Evolutionary conservation across 2,329 filamentous ascomycete genomes (phyloP).

Genomic region (Cladosporium sp.): DNA sequence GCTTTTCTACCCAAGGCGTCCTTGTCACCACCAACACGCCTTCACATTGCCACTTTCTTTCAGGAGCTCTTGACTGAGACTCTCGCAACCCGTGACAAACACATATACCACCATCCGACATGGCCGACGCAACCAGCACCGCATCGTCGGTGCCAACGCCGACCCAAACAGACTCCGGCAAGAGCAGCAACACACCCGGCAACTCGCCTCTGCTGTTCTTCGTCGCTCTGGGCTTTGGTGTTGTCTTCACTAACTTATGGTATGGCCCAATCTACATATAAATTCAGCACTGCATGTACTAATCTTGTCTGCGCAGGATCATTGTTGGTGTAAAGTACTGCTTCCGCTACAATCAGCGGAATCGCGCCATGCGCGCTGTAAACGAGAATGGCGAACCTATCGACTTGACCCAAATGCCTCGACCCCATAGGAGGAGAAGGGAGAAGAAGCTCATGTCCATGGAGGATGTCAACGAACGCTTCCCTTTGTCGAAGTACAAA

Average conservation of each 20-base stretch:
- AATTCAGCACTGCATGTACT: not conserved
- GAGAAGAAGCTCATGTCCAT: slow-evolving; percentile 99
- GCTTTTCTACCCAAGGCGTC: not conserved
- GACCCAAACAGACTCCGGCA: slow-evolving; percentile 8
- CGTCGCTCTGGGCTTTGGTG: slow-evolving; percentile 91
- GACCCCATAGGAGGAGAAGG: slow-evolving; percentile 77
- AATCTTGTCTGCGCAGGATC: slow-evolving; percentile 62
- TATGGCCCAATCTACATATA: slow-evolving; percentile 45
- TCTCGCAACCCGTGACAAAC: not conserved
- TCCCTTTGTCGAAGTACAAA: slow-evolving; percentile 95
- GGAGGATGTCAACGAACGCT: slow-evolving; percentile 97
- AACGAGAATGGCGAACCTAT: slow-evolving; percentile 81
- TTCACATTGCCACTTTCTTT: not conserved
- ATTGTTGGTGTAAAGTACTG: slow-evolving; percentile 99
- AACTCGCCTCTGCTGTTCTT: slow-evolving; percentile 83
- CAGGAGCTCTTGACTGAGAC: slow-evolving; percentile 9
- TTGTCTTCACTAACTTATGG: slow-evolving; percentile 98
- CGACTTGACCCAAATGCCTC: slow-evolving; percentile 77
- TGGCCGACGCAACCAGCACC: slow-evolving; percentile 5
- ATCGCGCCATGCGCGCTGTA: slow-evolving; percentile 69
- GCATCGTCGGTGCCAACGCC: slow-evolving; percentile 3
- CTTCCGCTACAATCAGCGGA: slow-evolving; percentile 95
- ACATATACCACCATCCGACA: not conserved
- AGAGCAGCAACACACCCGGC: slow-evolving; percentile 48
- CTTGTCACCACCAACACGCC: not conserved